Evolutionary conservation across 805 yeast species (phyloP).

Genomic region (Lipomyces yamadae): DNA sequence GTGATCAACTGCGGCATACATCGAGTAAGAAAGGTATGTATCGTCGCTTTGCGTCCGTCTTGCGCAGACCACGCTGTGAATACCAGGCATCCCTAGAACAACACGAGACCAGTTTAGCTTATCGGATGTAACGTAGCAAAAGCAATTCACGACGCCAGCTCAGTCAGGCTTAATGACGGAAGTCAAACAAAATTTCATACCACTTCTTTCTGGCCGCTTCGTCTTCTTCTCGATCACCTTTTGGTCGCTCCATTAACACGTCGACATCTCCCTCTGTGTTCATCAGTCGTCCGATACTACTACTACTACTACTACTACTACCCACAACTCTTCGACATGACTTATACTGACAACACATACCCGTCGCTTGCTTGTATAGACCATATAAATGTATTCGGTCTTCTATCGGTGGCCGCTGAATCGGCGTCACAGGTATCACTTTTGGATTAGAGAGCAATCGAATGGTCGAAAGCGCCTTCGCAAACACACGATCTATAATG

Average conservation of each 20-base stretch:
- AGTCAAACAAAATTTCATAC: constrained; percentile 39
- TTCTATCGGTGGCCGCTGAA: constrained; percentile 79
- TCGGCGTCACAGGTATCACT: constrained; percentile 48
- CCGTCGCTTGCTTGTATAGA: constrained; percentile 82
- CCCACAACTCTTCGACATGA: neutral
- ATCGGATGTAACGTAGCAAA: neutral
- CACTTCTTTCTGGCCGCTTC: constrained; percentile 73
- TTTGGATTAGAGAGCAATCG: constrained; percentile 59
- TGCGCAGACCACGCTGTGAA: constrained; percentile 66
- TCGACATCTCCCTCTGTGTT: constrained; percentile 71
- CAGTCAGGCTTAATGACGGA: neutral
- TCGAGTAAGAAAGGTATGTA: constrained; percentile 72
- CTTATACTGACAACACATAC: constrained; percentile 32
- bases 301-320: neutral
- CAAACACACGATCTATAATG: constrained; percentile 70
- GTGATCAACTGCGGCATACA: constrained; percentile 10
- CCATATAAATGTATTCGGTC: constrained; percentile 74
- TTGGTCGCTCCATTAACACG: constrained; percentile 68
- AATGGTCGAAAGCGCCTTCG: constrained; percentile 79
- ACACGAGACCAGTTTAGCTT: neutral
- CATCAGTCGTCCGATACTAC: neutral
- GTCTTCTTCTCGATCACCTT: constrained; percentile 63
- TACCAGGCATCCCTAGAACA: constrained; percentile 75
- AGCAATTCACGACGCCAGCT: neutral
- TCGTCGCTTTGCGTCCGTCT: constrained; percentile 72